Evolutionary conservation across 108 stramenopile genomes (phyloP).

Genomic region (Schizochytrium sp.): DNA sequence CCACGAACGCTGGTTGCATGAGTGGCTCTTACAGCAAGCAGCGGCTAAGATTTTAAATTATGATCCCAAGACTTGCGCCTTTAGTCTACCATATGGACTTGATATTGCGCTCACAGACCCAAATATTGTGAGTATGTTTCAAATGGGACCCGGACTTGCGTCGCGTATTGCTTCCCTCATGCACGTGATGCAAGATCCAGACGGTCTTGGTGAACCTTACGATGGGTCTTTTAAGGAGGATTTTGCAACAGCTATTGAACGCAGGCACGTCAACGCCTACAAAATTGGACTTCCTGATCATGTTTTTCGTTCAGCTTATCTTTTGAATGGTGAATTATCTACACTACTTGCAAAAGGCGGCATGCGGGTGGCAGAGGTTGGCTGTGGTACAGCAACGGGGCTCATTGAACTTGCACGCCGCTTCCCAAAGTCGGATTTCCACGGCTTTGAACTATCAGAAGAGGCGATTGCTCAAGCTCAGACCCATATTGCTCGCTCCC

Average conservation of each 20-base stretch:
- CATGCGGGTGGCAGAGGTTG: slow-evolving; percentile 15
- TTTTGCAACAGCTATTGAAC: slow-evolving; percentile 26
- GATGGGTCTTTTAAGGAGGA: slow-evolving; percentile 55
- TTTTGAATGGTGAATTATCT: neutral
- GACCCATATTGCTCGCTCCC: neutral
- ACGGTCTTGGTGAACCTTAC: slow-evolving; percentile 23
- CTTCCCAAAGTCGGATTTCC: slow-evolving; percentile 12
- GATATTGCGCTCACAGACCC: slow-evolving; percentile 26
- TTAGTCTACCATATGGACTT: neutral
- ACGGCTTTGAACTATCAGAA: slow-evolving; percentile 38
- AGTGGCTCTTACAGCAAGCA: slow-evolving; percentile 47
- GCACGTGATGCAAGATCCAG: neutral
- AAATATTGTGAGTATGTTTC: slow-evolving; percentile 31
- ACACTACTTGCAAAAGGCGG: neutral
- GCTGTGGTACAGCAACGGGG: neutral
- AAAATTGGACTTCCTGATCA: neutral
- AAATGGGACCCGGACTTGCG: slow-evolving; percentile 13
- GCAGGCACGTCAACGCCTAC: neutral
- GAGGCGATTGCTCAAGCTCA: slow-evolving; percentile 55
- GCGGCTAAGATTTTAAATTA: slow-evolving; percentile 27
- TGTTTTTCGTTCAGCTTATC: neutral
- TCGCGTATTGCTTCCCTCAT: slow-evolving; percentile 35
- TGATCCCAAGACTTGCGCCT: neutral
- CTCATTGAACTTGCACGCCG: slow-evolving; percentile 9
- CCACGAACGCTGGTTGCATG: slow-evolving; percentile 45